phyloP scores from a whole-genome alignment of 2,329 filamentous ascomycete genomes.

The Penicillium sumatraense region DNA sequence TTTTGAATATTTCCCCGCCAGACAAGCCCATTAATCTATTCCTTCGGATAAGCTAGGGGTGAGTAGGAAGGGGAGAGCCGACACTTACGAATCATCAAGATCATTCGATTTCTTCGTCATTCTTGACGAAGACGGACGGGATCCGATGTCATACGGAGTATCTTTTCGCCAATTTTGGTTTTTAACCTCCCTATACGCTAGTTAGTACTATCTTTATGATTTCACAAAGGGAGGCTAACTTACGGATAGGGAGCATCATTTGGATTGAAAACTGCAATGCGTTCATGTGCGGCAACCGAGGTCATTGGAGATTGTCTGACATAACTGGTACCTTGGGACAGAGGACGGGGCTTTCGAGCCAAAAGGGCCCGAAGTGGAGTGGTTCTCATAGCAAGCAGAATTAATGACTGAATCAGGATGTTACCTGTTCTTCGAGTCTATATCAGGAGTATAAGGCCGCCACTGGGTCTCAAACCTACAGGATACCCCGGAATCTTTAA shows the following conservation, averaged over 20 bases:
- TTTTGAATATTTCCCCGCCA: conserved; percentile 96
- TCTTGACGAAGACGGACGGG: not conserved
- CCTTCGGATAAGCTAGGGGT: conserved; percentile 4
- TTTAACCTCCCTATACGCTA: not conserved
- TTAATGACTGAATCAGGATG: not conserved
- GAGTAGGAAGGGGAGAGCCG: not conserved
- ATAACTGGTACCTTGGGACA: not conserved
- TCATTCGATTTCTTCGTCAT: conserved; percentile 42
- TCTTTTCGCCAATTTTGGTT: not conserved
- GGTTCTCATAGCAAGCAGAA: not conserved
- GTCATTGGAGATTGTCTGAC: not conserved
- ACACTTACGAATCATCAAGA: conserved; percentile 79
- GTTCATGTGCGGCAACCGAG: not conserved
- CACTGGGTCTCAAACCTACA: not conserved
- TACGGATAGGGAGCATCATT: not conserved
- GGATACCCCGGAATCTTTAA: not conserved
- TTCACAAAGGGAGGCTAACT: not conserved
- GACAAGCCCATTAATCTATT: conserved; percentile 87
- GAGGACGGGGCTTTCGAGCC: not conserved
- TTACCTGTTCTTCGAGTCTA: not conserved
- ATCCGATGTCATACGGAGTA: not conserved
- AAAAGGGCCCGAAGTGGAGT: not conserved
- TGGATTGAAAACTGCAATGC: not conserved
- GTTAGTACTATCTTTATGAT: not conserved
- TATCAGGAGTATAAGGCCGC: not conserved